phyloP scores from a whole-genome alignment of 345 rosid genomes.

The Firmiana major region DNA sequence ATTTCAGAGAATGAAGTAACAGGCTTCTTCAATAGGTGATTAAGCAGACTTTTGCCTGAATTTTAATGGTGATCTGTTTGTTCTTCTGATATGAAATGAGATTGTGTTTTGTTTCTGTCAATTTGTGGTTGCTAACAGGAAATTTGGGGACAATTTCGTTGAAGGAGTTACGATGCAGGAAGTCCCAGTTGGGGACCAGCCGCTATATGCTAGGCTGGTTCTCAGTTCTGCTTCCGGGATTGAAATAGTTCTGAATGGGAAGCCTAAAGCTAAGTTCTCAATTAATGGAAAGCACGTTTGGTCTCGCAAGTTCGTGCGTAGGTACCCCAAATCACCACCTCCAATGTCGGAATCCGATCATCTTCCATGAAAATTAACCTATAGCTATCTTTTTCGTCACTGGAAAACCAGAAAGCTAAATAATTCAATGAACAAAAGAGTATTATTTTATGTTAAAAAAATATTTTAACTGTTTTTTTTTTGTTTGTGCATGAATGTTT shows the following conservation, averaged over 20 bases:
- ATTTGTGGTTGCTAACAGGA: background rate
- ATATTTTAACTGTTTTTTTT: too few species aligned
- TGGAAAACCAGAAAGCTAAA: too few species aligned
- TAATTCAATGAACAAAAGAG: too few species aligned
- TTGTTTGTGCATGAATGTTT: too few species aligned
- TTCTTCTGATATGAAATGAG: too few species aligned
- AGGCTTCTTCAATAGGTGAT: conserved; percentile 2
- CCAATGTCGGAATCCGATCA: background rate
- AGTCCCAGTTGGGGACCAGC: background rate
- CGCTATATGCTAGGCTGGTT: conserved; percentile 5
- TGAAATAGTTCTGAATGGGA: conserved; percentile 20
- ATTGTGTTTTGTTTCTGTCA: background rate
- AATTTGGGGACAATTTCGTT: background rate
- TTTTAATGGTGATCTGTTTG: too few species aligned
- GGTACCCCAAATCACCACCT: background rate
- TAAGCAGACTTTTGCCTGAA: too few species aligned
- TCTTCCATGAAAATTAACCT: background rate
- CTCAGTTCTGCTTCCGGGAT: background rate
- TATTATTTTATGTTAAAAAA: too few species aligned
- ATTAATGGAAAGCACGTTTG: conserved; percentile 72
- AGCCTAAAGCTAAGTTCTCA: conserved; percentile 45
- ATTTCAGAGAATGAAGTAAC: background rate
- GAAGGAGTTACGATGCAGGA: background rate
- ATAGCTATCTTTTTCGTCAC: too few species aligned
- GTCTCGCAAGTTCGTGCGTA: conserved; percentile 47